A percentile compares a stretch with the other conserved stretches of the same genome.
These are phyloP conservation scores for Mortierella sp. DNA, from an alignment of 371 early-diverging fungal genomes.

Conservation along the genomic window DNA sequence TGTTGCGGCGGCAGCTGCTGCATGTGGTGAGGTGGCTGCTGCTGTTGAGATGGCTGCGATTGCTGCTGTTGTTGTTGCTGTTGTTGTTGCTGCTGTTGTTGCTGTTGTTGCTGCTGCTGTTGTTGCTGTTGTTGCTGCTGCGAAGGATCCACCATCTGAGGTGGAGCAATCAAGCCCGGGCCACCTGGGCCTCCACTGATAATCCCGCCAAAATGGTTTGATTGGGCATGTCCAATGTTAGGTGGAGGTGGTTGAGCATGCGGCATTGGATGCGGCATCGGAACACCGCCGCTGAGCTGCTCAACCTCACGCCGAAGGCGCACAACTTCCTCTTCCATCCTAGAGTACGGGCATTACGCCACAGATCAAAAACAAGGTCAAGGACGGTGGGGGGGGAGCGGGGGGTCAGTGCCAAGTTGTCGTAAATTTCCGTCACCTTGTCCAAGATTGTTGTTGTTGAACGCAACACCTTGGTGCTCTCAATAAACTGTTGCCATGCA, in stretches of 20 bases:
- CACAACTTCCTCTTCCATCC: constrained; percentile 83
- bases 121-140: constrained; percentile 55
- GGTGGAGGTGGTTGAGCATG: constrained; percentile 60
- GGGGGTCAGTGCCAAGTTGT: too few relatives aligned
- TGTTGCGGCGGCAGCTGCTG: constrained; percentile 38
- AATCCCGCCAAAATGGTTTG: constrained; percentile 56
- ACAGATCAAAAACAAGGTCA: neutral
- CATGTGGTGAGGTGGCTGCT: constrained; percentile 33
- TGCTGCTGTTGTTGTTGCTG: constrained; percentile 31
- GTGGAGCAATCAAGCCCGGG: constrained; percentile 56
- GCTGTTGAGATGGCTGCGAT: constrained; percentile 46
- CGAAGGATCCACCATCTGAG: constrained; percentile 59
- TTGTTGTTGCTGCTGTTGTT: constrained; percentile 30
- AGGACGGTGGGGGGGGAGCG: too few relatives aligned
- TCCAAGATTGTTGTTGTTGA: too few relatives aligned
- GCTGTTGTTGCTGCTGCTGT: constrained; percentile 37
- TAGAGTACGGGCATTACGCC: constrained; percentile 12
- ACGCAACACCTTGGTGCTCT: too few relatives aligned
- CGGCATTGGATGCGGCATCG: constrained; percentile 50
- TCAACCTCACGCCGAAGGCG: constrained; percentile 78
- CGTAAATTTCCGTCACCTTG: too few relatives aligned
- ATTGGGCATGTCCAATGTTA: constrained; percentile 58
- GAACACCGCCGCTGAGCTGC: constrained; percentile 54
- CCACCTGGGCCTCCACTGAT: constrained; percentile 56
- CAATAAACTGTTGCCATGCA: neutral